A percentile compares a stretch with the other conserved stretches of the same genome.
phyloP scores from a whole-genome alignment of 306 rosid species.

The Dryas alaskensis region DNA sequence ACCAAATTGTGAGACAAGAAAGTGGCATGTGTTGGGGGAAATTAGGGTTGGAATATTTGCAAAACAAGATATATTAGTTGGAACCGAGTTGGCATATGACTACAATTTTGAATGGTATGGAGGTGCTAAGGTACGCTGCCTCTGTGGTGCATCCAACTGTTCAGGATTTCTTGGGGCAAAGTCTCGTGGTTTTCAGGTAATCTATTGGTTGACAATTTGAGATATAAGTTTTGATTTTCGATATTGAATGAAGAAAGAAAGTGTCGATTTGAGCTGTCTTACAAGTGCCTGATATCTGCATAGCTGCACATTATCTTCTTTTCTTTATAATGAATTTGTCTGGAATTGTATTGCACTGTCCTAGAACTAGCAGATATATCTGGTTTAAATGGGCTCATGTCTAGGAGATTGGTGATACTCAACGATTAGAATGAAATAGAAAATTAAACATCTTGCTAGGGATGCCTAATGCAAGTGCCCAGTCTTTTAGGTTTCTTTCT shows the following conservation, averaged over 20 bases:
- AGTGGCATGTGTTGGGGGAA: conserved; percentile 96
- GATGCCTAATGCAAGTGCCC: background rate
- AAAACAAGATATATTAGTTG: conserved; percentile 68
- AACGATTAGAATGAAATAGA: background rate
- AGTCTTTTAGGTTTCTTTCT: background rate
- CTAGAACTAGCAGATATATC: background rate
- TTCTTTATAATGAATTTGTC: background rate
- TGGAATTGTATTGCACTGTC: background rate
- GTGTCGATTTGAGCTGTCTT: background rate
- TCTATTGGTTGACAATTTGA: background rate
- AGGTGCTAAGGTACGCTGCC: conserved; percentile 94
- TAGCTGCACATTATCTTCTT: background rate
- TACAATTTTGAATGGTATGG: conserved; percentile 99
- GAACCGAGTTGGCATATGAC: conserved; percentile 86
- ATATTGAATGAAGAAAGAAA: background rate
- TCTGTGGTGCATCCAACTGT: conserved; percentile 84
- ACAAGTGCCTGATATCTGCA: conserved; percentile 1
- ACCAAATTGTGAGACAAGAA: conserved; percentile 95
- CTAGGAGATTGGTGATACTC: background rate
- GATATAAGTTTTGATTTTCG: background rate
- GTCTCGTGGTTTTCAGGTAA: conserved; percentile 94
- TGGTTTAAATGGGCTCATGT: background rate
- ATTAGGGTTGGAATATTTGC: conserved; percentile 98
- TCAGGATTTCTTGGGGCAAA: conserved; percentile 97
- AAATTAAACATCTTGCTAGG: too few species aligned